phyloP scores from a whole-genome alignment of 495 filamentous ascomycete species.

The Monascus purpureus region DNA sequence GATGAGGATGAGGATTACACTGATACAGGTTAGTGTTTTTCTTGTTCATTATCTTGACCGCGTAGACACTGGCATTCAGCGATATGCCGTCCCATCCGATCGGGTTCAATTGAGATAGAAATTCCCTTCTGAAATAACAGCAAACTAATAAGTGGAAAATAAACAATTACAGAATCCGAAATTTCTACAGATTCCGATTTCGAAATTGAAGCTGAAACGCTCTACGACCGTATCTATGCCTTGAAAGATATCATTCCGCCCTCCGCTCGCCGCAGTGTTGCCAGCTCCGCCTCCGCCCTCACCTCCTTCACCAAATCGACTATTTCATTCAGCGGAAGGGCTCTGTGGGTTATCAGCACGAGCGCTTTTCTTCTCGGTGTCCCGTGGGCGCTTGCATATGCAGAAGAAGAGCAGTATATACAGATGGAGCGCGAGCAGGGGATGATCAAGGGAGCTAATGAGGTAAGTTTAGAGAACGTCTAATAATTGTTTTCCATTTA shows the following conservation, averaged over 20 bases:
- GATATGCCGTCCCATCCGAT: no score
- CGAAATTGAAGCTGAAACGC: slow-evolving; percentile 38
- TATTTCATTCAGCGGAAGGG: slow-evolving; percentile 60
- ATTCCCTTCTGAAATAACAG: no score
- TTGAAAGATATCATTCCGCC: slow-evolving; percentile 88
- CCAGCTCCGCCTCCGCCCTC: slow-evolving; percentile 39
- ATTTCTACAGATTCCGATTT: slow-evolving; percentile 36
- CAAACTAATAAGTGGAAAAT: no score
- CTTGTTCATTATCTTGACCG: no score
- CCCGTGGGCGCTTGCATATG: slow-evolving; percentile 80
- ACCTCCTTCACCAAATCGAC: slow-evolving; percentile 46
- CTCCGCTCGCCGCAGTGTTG: slow-evolving; percentile 56
- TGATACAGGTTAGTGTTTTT: slow-evolving; percentile 57
- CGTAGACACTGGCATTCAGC: no score
- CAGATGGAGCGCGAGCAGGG: slow-evolving; percentile 96
- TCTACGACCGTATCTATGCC: slow-evolving; percentile 70
- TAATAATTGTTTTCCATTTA: not conserved
- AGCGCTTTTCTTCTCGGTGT: slow-evolving; percentile 80
- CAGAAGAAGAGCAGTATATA: slow-evolving; percentile 87
- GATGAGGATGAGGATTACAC: slow-evolving; percentile 82
- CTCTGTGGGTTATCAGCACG: slow-evolving; percentile 76
- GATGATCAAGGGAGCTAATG: slow-evolving; percentile 74
- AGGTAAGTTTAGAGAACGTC: slow-evolving; percentile 31
- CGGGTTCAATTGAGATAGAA: no score
- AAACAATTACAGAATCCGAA: slow-evolving; percentile 31